Base-by-base conservation (phyloP, 2,329 filamentous ascomycete species). In the Cadophora malorum region DNA sequence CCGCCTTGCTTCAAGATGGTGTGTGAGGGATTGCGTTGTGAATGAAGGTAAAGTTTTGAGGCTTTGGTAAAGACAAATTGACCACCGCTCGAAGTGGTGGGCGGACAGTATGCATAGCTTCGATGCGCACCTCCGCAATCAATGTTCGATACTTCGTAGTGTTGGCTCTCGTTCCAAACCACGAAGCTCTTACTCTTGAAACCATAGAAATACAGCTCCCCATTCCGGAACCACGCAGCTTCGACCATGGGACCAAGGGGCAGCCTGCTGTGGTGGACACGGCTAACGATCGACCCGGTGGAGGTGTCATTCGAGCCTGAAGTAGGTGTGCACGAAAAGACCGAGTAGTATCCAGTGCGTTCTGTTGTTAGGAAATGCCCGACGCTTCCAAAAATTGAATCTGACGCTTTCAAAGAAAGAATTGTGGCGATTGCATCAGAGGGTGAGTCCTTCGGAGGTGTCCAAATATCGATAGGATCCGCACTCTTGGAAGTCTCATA, bases 71-170 rank as follows among this genome's bases (percentile, higher is more conserved):
- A 97, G 0, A 92, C 85, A 68, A 97, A 89, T 33, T 82, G 84
- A 1, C 84, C 84, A 50, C 80, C 80, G 52, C 75, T 74, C 0
- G 72, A 68, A 16, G 59, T n/a, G 1, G 69, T 68, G 0, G 71
- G 38, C 4, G 74, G 67, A 6, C 71, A 74, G 62, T 79, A 92
- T 2, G 87, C 85, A 84, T 93, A 97, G 38, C 86, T 89, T 65
- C 95, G 87, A 76, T 97, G 93, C 0, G 89, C 90, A 41, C 95
- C 95, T 65, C 94, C 95, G 76, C 95, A 97, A 60, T 94, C 89
- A 35, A 97, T 84, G 0, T 83, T 84, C 65, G 90, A 86, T 19
- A 95, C 79, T 74, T 95, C 91, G 66, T 88, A 85, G 67, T 92
- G 88, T 1, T 82, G 82, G 0, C 87, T 89, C 76, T 92, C 89